These are phyloP conservation scores for Cystobasidium ongulense DNA, from an alignment of 768 basidiomycete genomes.

Conservation along the genomic window DNA sequence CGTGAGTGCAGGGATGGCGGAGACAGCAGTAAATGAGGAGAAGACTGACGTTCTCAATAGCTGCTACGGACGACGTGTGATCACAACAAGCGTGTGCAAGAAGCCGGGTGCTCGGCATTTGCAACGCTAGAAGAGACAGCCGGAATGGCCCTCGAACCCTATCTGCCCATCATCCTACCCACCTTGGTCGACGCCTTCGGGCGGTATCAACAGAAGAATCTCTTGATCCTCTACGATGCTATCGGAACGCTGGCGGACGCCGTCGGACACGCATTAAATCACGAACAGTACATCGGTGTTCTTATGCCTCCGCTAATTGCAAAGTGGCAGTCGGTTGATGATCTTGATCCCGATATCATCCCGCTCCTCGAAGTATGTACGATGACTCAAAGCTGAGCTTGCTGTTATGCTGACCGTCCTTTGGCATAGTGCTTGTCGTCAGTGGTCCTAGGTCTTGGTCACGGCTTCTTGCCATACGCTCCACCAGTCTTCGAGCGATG, in stretches of 20 bases:
- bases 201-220: conserved; percentile 99
- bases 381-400: not conserved
- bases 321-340: conserved; percentile 81
- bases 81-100: conserved; percentile 97
- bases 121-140: conserved; percentile 98
- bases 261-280: conserved; percentile 77
- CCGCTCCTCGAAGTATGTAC: conserved; percentile 79
- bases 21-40: not conserved
- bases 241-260: conserved; percentile 96
- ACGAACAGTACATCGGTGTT: conserved; percentile 72
- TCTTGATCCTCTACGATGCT: conserved; percentile 97
- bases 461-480: conserved; percentile 78
- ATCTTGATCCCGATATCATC: conserved; percentile 85
- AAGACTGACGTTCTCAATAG: conserved; percentile 47
- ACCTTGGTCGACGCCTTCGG: conserved; percentile 93
- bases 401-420: not conserved
- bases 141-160: conserved; percentile 76
- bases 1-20: conserved; percentile 50
- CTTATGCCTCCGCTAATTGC: conserved; percentile 88
- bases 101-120: conserved; percentile 97
- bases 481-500: conserved; percentile 88
- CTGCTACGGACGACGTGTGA: conserved; percentile 94
- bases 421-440: conserved; percentile 80
- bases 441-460: conserved; percentile 89
- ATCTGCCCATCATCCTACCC: conserved; percentile 84